Conservation (phyloP, 176 grass and related monocot species). For the Cenchrus fungigraminus region DNA sequence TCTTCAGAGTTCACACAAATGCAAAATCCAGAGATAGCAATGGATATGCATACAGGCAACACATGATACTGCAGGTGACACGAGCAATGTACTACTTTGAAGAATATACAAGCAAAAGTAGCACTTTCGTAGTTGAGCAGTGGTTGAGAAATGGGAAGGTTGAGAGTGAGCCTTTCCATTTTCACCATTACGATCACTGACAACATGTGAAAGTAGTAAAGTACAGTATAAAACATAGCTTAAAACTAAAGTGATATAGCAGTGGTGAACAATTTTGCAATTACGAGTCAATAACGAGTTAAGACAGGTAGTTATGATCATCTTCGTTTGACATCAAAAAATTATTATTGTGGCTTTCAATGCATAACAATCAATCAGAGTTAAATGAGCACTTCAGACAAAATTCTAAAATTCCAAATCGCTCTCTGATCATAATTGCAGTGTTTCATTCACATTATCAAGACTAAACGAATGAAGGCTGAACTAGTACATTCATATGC, state of each 20-base stretch:
- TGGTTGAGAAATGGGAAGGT: no score
- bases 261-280: background rate
- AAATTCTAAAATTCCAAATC: background rate
- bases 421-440: background rate
- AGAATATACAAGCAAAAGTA: no score
- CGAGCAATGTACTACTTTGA: no score
- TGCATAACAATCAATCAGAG: background rate
- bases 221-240: background rate
- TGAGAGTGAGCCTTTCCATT: no score
- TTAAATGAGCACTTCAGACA: background rate
- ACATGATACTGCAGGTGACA: no score
- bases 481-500: background rate
- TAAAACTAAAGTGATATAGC: background rate
- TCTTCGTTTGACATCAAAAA: background rate
- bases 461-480: background rate
- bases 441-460: background rate
- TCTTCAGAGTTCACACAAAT: no score
- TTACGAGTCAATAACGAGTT: background rate
- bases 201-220: background rate
- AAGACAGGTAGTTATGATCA: background rate
- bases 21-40: no score
- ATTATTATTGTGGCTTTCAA: background rate
- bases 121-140: no score
- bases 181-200: background rate
- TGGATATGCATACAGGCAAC: no score